Evolutionary conservation across 768 basidiomycete genomes (phyloP).

Genomic region (Russula olivacea): DNA sequence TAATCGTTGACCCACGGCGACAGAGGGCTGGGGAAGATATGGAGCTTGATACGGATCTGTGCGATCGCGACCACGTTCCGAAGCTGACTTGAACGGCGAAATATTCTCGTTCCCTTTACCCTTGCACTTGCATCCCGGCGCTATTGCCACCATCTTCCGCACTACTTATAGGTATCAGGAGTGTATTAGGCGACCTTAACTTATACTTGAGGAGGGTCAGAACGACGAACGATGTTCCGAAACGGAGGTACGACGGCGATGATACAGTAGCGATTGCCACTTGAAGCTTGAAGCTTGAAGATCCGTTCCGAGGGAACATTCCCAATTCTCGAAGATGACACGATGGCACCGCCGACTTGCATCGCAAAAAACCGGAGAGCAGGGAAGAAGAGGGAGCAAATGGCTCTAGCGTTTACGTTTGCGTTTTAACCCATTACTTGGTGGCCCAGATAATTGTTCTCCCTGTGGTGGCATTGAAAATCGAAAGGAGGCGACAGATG

Average conservation of each 20-base stretch:
- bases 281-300: no score
- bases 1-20: no score
- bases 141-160: neutral
- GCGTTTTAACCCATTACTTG: neutral
- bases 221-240: no score
- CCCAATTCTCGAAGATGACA: no score
- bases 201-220: no score
- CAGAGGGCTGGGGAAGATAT: conserved; percentile 46
- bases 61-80: conserved; percentile 28
- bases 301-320: no score
- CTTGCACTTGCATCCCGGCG: neutral
- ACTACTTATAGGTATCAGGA: neutral
- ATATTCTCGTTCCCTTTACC: neutral
- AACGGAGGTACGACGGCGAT: no score
- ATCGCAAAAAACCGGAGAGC: neutral
- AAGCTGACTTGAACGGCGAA: no score
- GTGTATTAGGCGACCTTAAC: no score
- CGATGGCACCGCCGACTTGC: no score
- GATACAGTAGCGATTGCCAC: no score
- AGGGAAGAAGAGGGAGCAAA: no score
- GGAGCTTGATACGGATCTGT: conserved; percentile 62
- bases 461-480: neutral
- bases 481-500: neutral
- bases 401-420: neutral
- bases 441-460: neutral